A percentile compares a stretch with the other conserved stretches of the same genome.
phyloP scores from a whole-genome alignment of 345 rosid species.

The Noccaea caerulescens region DNA sequence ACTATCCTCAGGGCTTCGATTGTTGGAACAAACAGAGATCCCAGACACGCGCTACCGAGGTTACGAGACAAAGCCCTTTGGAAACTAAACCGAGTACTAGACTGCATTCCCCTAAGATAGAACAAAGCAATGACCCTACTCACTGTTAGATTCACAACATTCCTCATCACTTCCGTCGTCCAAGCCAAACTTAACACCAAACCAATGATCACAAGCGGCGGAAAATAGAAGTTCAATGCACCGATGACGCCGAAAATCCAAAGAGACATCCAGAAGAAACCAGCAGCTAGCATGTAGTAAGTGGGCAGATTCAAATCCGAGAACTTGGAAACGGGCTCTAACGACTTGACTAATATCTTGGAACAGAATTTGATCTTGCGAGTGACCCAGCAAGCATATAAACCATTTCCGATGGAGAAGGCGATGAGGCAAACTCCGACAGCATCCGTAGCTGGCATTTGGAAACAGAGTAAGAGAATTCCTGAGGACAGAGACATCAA shows the following conservation, averaged over 20 bases:
- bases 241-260: slow-evolving; percentile 94
- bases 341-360: slow-evolving; percentile 62
- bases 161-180: slow-evolving; percentile 96
- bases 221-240: slow-evolving; percentile 68
- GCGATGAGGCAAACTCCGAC: slow-evolving; percentile 77
- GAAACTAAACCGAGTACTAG: slow-evolving; percentile 80
- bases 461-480: slow-evolving; percentile 90
- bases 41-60: slow-evolving; percentile 96
- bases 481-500: slow-evolving; percentile 79
- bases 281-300: slow-evolving; percentile 79
- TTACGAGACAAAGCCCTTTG: slow-evolving; percentile 82
- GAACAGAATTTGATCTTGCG: slow-evolving; percentile 65
- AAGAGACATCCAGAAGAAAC: slow-evolving; percentile 96
- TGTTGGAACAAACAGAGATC: slow-evolving; percentile 86
- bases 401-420: slow-evolving; percentile 82
- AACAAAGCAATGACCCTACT: slow-evolving; percentile 75
- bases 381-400: slow-evolving; percentile 91
- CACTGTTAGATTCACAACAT: slow-evolving; percentile 81
- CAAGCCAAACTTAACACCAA: slow-evolving; percentile 68
- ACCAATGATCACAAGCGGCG: slow-evolving; percentile 60
- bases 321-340: slow-evolving; percentile 77
- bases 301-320: slow-evolving; percentile 75
- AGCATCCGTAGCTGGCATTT: slow-evolving; percentile 78
- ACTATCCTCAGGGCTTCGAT: slow-evolving; percentile 88
- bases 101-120: slow-evolving; percentile 91